phyloP scores from a whole-genome alignment of 2,329 filamentous ascomycete species.

The Elsinoe perseae region DNA sequence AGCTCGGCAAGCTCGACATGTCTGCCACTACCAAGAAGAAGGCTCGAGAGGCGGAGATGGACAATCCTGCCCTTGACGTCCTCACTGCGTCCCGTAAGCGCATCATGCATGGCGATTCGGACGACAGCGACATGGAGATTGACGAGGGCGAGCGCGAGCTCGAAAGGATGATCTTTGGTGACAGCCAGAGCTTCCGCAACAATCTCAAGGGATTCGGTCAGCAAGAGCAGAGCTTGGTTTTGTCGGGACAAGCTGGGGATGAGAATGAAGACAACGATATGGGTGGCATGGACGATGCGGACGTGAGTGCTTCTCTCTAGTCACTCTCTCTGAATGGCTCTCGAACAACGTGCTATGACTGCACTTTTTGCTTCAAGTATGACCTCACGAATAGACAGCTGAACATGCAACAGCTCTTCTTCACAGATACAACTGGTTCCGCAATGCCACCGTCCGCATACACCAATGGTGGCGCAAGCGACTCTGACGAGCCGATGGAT shows the following conservation, averaged over 20 bases:
- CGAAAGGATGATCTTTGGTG: constrained; percentile 71
- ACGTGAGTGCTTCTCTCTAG: constrained; percentile 14
- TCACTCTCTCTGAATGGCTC: neutral
- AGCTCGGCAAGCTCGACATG: neutral
- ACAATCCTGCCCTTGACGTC: neutral
- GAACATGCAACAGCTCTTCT: constrained; percentile 67
- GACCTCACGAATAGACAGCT: constrained; percentile 1
- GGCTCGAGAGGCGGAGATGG: neutral
- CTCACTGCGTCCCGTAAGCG: neutral
- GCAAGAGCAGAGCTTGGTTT: neutral
- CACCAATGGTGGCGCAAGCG: constrained; percentile 35
- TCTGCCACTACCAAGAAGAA: neutral
- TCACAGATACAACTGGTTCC: constrained; percentile 61
- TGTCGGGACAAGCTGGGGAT: neutral
- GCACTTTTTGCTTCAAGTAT: neutral
- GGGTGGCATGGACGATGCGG: constrained; percentile 70
- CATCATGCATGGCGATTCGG: neutral
- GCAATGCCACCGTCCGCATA: constrained; percentile 29
- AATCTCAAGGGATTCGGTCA: constrained; percentile 10
- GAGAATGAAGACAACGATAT: constrained; percentile 55
- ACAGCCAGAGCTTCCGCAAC: constrained; percentile 71
- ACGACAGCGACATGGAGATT: constrained; percentile 39
- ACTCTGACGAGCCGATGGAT: constrained; percentile 32
- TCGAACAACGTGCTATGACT: neutral
- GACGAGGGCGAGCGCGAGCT: constrained; percentile 79